phyloP scores from a whole-genome alignment of 768 basidiomycete species.

The Agrocybe praecox region DNA sequence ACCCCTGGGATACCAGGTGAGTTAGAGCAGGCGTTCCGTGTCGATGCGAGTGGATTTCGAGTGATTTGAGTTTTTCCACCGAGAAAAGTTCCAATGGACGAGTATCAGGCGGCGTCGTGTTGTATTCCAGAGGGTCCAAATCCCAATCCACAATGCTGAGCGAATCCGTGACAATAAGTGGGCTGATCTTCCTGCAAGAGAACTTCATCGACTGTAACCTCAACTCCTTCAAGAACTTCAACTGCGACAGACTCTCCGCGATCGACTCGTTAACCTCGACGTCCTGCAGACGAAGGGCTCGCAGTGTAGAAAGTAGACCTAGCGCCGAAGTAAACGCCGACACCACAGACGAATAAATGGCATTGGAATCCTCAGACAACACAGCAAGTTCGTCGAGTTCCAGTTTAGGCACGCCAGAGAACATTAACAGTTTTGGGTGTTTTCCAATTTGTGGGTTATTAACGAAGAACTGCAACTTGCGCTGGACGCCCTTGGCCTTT shows the following conservation, averaged over 20 bases:
- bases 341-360: not conserved
- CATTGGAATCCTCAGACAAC: not conserved
- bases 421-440: not conserved
- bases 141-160: slow-evolving; percentile 6
- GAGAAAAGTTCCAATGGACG: not conserved
- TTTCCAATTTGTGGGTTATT: not conserved
- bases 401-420: not conserved
- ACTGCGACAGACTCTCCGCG: not conserved
- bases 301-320: not conserved
- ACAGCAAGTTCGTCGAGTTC: not conserved
- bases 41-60: slow-evolving; percentile 1
- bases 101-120: no score
- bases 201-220: not conserved
- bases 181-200: not conserved
- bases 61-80: not conserved
- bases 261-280: slow-evolving; percentile 1
- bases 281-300: not conserved
- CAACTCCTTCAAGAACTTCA: not conserved
- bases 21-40: not conserved
- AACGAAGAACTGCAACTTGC: not conserved
- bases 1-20: not conserved
- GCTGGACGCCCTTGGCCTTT: not conserved
- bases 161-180: not conserved
- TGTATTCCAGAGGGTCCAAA: not conserved
- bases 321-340: not conserved